Conservation (phyloP, 345 rosid genomes). For the Gossypium longicalyx region DNA sequence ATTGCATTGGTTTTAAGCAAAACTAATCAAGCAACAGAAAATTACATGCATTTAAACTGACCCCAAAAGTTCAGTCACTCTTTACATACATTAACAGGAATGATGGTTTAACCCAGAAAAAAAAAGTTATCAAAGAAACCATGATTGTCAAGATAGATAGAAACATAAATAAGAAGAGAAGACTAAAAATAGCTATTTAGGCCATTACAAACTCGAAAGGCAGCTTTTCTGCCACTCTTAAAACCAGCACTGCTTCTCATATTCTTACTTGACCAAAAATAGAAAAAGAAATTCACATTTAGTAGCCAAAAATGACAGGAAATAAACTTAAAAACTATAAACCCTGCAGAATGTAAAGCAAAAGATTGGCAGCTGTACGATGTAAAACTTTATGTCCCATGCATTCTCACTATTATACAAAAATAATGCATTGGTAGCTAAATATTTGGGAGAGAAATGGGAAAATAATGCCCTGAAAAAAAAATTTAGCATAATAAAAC, state of each 20-base stretch:
- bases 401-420: not conserved
- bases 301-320: not conserved
- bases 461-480: not conserved
- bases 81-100: not conserved
- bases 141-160: not conserved
- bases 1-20: not conserved
- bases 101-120: not conserved
- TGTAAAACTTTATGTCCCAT: not conserved
- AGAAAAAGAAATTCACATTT: not conserved
- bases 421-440: slow-evolving; percentile 3
- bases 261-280: not conserved
- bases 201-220: too few relatives aligned
- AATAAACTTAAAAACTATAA: not conserved
- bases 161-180: not conserved
- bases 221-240: too few relatives aligned
- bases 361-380: not conserved
- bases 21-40: not conserved
- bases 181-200: not conserved
- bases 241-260: too few relatives aligned
- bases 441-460: not conserved
- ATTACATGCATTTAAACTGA: not conserved
- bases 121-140: not conserved
- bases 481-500: not conserved
- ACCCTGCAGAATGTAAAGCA: not conserved
- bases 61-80: not conserved